Evolutionary conservation across 345 rosid genomes (phyloP), one percentile per base, ranked within the genome.

Genomic region (Xanthoceras sorbifolium): DNA sequence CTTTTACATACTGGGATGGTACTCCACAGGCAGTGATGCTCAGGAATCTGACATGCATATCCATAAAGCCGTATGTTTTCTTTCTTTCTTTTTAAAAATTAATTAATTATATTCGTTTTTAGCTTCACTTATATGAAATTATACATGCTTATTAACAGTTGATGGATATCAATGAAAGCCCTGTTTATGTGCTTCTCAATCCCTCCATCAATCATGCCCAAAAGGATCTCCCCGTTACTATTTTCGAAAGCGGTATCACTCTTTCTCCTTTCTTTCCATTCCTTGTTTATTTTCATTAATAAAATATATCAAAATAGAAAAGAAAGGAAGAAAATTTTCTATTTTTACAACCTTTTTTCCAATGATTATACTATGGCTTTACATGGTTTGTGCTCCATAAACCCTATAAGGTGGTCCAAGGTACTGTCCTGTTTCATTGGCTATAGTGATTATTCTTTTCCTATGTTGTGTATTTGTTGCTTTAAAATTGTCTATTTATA

Each of bases 151-250:
- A 12, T 52, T 64, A 31, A 73, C 94, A 96, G 99, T 78, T 96
- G 85, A 96, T 93, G 97, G 99, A 93, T 81, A 90, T 96, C 76
- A 96, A 96, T 74, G 99, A 96, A 83, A 93, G 93, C 82, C 98
- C 98, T 68, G 92, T 93, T 65, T 96, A 92, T 83, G 93, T 93
- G 22, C 93, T 96, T 64, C 91, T 96, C 29, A 93, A 96, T 79
- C 97, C 99, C 44, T 84, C 88, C 1, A 93, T 96, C 77, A 93
- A 90, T 82, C 98, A 86, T 65, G 85, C 93, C 25, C 98, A 93
- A 72, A 96, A 93, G 84, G 98, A 96, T 89, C 97, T 96, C 26
- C 99, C 98, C 1, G 85, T 96, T 48, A 90, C 97, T 67, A 93
- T 96, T 25, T 93, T 78, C 28, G 99, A 96, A 82, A 96, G 94